phyloP scores from a whole-genome alignment of 768 basidiomycete genomes.

The Macrolepiota albuminosa region DNA sequence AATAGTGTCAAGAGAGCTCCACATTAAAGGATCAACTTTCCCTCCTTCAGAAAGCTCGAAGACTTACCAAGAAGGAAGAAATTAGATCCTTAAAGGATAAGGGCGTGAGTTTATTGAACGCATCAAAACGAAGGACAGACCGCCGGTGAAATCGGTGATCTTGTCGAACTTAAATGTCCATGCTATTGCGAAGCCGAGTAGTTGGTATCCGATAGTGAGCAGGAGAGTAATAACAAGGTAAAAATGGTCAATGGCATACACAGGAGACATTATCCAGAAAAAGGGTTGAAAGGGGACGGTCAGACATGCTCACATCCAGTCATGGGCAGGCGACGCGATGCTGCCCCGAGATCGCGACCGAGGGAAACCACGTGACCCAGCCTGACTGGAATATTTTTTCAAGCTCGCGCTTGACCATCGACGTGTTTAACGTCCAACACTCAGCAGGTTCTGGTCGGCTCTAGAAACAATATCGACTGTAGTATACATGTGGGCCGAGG shows the following conservation, averaged over 20 bases:
- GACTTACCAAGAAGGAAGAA: background rate
- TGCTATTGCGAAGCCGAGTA: conserved; percentile 58
- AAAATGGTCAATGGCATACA: background rate
- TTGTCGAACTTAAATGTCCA: conserved; percentile 72
- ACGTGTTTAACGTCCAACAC: background rate
- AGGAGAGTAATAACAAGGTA: conserved; percentile 37
- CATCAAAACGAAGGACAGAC: conserved; percentile 34
- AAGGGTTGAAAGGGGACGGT: background rate
- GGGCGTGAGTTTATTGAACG: background rate
- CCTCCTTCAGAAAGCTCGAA: background rate
- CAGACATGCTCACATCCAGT: background rate
- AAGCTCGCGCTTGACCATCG: too few species aligned
- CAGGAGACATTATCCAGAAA: background rate
- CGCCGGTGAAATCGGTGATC: conserved; percentile 66
- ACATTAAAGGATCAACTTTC: too few species aligned
- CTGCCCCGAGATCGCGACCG: background rate
- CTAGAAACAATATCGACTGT: background rate
- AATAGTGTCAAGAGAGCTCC: background rate
- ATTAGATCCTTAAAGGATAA: background rate
- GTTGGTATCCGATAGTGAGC: conserved; percentile 54
- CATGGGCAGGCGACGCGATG: background rate
- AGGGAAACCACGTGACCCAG: too few species aligned
- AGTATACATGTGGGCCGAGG: background rate
- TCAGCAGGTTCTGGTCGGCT: background rate
- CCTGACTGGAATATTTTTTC: too few species aligned